Base-by-base conservation (phyloP, 352 stramenopile species). In the Thraustotheca clavata region DNA sequence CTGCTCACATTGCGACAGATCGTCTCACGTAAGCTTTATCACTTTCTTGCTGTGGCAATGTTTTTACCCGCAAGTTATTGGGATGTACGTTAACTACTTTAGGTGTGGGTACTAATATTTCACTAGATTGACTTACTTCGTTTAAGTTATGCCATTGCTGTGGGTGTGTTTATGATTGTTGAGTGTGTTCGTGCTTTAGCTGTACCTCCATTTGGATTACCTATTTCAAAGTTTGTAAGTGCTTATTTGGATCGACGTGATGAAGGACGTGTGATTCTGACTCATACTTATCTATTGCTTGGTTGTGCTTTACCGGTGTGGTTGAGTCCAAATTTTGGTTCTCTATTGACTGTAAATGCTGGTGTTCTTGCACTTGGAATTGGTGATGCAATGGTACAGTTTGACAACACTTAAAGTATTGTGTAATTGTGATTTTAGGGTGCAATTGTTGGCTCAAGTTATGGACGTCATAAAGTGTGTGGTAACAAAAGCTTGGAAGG, bases 191-290 rank as follows among this genome's bases (percentile, higher is more conserved):
- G 83, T 3, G 77, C 78, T 3, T 41, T 89, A 31, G 70, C 81
- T 33, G 49, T 90, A 20, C 81, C 79, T 22, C 80, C 77, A 0
- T 76, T 87, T 27, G 83, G 83, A 1, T 50, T 67, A 0, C 26
- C 49, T 0, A 78, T 93, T 31, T 77, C 78, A 5, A 27, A 60
- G 9, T 93, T 88, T 52, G 83, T 93, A 69, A 68, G 71, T 43
- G 69, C 73, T 18, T 93, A 90, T 57, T 83, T 93, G 60, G 83
- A 93, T 71, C 71, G 82, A 55, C 79, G 83, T 12, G 83, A 93
- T 38, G 77, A 67, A 14, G 83, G 83, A 8, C 76, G 73, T 33
- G 67, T 88, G 24, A 81, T 90, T 27, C 54, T 93, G 39, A 91
- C 79, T 4, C 83, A 91, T 63, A 86, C 79, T 36, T 93, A 93